phyloP scores from a whole-genome alignment of 2,329 filamentous ascomycete species.

The Beauveria scarabaeidicola region DNA sequence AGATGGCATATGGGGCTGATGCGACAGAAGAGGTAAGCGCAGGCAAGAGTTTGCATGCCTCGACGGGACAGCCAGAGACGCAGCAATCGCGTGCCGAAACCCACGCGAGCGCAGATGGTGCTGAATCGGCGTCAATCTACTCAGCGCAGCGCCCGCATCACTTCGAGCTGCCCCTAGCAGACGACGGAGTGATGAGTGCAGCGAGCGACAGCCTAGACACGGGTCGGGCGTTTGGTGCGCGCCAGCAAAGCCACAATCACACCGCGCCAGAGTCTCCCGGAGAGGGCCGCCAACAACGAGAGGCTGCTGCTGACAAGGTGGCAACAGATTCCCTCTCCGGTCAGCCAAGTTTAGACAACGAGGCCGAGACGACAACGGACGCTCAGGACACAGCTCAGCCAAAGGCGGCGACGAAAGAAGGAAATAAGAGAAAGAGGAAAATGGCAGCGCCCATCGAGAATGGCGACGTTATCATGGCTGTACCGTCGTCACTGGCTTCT shows the following conservation, averaged over 20 bases:
- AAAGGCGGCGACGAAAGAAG: neutral
- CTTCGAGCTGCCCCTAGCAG: constrained; percentile 16
- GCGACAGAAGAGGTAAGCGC: constrained; percentile 13
- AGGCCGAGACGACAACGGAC: neutral
- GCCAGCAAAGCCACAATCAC: neutral
- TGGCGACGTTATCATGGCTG: constrained; percentile 4
- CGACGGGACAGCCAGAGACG: constrained; percentile 18
- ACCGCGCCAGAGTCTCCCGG: neutral
- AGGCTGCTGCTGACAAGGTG: constrained; percentile 14
- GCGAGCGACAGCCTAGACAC: constrained; percentile 17
- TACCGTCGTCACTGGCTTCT: neutral
- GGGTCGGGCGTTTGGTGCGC: neutral
- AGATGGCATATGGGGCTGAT: constrained; percentile 1
- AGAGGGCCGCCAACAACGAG: constrained; percentile 3
- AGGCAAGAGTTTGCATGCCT: constrained; percentile 20
- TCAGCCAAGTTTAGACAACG: neutral
- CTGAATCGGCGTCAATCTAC: constrained; percentile 21
- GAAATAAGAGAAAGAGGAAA: neutral
- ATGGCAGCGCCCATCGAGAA: neutral
- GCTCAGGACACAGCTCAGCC: neutral
- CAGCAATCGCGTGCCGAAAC: constrained; percentile 21
- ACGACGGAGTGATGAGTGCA: constrained; percentile 17
- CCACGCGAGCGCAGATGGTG: constrained; percentile 11
- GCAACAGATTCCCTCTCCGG: constrained; percentile 11
- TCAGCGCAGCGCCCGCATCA: constrained; percentile 20